Conservation (phyloP, 768 basidiomycete genomes). For the Amylocystis lapponica region DNA sequence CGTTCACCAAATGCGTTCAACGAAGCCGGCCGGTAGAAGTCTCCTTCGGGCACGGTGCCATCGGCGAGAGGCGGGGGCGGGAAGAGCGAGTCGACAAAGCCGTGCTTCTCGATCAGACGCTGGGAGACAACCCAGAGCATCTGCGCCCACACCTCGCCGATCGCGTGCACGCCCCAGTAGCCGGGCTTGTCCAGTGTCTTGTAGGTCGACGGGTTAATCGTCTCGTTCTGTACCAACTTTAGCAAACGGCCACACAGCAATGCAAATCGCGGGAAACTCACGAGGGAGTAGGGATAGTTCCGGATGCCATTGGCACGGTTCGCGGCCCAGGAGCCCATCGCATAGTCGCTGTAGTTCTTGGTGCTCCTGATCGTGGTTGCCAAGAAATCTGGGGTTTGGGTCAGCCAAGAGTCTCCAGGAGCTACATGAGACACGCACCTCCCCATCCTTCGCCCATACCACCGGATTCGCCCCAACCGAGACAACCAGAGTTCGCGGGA, state of each 20-base stretch:
- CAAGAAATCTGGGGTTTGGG: slow-evolving; percentile 54
- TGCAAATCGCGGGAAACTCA: slow-evolving; percentile 20
- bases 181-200: slow-evolving; percentile 91
- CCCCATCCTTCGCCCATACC: slow-evolving; percentile 99
- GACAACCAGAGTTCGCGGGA: slow-evolving; percentile 85
- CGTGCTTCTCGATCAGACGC: slow-evolving; percentile 73
- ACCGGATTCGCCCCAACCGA: slow-evolving; percentile 93
- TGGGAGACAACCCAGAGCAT: slow-evolving; percentile 80
- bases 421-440: slow-evolving; percentile 31
- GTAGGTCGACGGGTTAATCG: slow-evolving; percentile 87
- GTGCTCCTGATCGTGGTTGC: slow-evolving; percentile 84
- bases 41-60: slow-evolving; percentile 58
- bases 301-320: slow-evolving; percentile 74
- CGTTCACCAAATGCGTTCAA: slow-evolving; percentile 35
- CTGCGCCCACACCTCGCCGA: slow-evolving; percentile 95
- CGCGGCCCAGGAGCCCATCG: slow-evolving; percentile 96
- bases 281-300: slow-evolving; percentile 80
- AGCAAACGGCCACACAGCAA: background rate
- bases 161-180: slow-evolving; percentile 90
- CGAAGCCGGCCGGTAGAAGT: slow-evolving; percentile 61
- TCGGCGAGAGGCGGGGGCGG: slow-evolving; percentile 66
- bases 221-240: slow-evolving; percentile 37
- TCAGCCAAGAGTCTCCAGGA: background rate
- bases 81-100: slow-evolving; percentile 73
- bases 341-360: slow-evolving; percentile 65